A percentile compares a stretch with the other conserved stretches of the same genome.
Conservation (phyloP, 208 protist species). For the Crithidia bombi region DNA sequence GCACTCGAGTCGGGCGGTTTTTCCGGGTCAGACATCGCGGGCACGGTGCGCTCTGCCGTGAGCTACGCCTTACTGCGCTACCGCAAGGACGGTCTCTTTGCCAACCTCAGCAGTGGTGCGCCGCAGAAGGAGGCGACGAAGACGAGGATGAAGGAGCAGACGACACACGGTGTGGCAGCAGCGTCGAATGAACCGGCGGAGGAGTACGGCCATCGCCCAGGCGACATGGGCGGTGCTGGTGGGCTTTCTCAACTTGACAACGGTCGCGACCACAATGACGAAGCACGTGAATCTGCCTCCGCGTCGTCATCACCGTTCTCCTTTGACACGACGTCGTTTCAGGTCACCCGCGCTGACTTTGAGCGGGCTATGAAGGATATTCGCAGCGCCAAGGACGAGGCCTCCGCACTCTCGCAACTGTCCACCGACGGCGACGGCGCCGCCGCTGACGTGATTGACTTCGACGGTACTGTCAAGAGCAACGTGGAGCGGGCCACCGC, state of each 20-base stretch:
- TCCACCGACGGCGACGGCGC: conserved; percentile 29
- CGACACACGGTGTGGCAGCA: not conserved
- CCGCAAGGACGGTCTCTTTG: conserved; percentile 32
- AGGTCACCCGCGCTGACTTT: conserved; percentile 31
- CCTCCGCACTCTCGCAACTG: conserved; percentile 30
- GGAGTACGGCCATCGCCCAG: conserved; percentile 16
- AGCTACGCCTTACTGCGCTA: conserved; percentile 85
- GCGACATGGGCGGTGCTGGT: conserved; percentile 9
- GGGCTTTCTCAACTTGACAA: not conserved
- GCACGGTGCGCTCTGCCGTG: conserved; percentile 77
- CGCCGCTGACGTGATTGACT: conserved; percentile 38
- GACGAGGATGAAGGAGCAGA: not conserved
- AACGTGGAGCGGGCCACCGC: conserved; percentile 26
- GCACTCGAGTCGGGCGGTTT: conserved; percentile 97
- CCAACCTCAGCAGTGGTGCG: not conserved
- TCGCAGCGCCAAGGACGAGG: conserved; percentile 43
- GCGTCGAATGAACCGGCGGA: not conserved
- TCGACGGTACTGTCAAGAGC: conserved; percentile 55
- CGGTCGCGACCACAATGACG: not conserved
- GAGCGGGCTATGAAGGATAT: conserved; percentile 46
- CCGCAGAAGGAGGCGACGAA: not conserved
- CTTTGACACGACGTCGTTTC: conserved; percentile 1
- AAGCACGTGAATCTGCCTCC: not conserved
- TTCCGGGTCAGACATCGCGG: conserved; percentile 95
- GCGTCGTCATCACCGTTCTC: not conserved